Evolutionary conservation across 2,329 filamentous ascomycete species (phyloP), one percentile per base, ranked within the genome.

Genomic region (Pseudogymnoascus sp.): DNA sequence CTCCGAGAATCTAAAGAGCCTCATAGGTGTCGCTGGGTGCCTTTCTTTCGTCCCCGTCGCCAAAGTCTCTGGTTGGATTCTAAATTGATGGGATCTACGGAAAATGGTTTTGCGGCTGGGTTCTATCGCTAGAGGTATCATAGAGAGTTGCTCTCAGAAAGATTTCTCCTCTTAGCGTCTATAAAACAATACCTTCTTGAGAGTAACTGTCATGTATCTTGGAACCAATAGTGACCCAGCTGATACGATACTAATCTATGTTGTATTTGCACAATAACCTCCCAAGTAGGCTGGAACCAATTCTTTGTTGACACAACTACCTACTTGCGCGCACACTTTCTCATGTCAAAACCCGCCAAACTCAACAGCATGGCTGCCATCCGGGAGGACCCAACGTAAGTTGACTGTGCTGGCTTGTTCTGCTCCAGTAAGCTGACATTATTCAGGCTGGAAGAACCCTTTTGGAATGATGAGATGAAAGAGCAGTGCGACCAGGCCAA

Each of bases 401-500:
- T 5, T 30, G 49, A 14, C n/a, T 35, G 14, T 33, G 16, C 9
- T 12, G 11, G 14, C 16, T 3, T 33, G 1, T 14, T 22, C 9
- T 35, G 9, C 5, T 4, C 28, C 4, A 12, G 14, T 12, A 33
- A 55, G 11, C 49, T 55, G 9, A 55, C 28, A 8, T 42, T 14
- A 36, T 11, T 16, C 14, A 55, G 49, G 28, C 28, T 55, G 16
- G 49, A 55, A 22, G 49, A 55, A 14, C 49, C 49, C 9, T 55
- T 55, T 16, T 55, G 49, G 49, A 55, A 55, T 8, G 49, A 35
- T 22, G 49, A 55, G 28, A 55, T 55, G 49, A 55, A 55, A 35
- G 28, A 33, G 28, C 49, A 55, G 28, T 55, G 49, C 5, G 49
- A 55, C 16, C 49, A 55, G 49, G 49, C 49, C 49, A 55, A 55